phyloP scores from a whole-genome alignment of 2,329 filamentous ascomycete species.

The Colletotrichum spaethianum region DNA sequence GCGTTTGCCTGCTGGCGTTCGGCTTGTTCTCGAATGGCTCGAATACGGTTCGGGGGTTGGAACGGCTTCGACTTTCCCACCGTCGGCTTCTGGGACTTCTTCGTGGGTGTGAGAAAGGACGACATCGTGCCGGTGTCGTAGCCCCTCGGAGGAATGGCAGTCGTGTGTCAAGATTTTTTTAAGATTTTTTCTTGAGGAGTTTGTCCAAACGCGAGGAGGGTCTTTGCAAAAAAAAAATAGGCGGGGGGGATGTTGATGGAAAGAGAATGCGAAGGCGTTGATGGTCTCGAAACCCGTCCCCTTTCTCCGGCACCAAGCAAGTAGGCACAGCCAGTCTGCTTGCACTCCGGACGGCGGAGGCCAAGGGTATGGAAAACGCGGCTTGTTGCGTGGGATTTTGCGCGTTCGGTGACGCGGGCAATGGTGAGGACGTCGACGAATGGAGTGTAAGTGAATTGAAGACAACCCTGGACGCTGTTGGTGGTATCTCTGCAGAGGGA shows the following conservation, averaged over 20 bases:
- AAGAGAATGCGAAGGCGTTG: neutral
- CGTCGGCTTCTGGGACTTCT: slow-evolving; percentile 49
- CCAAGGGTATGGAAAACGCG: neutral
- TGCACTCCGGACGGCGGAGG: neutral
- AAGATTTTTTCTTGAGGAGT: neutral
- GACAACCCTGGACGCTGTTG: neutral
- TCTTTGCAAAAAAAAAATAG: neutral
- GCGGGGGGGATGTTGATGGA: neutral
- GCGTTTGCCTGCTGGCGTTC: slow-evolving; percentile 58
- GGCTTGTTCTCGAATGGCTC: slow-evolving; percentile 67
- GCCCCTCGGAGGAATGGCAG: neutral
- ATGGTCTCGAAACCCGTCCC: slow-evolving; percentile 6
- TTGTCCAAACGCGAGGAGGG: neutral
- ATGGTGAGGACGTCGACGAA: slow-evolving; percentile 17
- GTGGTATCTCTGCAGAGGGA: slow-evolving; percentile 20
- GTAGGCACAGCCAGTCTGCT: slow-evolving; percentile 19
- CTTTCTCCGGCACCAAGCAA: slow-evolving; percentile 28
- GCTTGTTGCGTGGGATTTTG: neutral
- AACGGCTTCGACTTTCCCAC: slow-evolving; percentile 55
- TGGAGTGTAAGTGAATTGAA: slow-evolving; percentile 32
- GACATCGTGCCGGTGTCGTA: slow-evolving; percentile 55
- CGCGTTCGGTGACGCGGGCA: slow-evolving; percentile 4
- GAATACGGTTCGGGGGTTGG: slow-evolving; percentile 62
- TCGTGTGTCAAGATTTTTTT: neutral
- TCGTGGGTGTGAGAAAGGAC: slow-evolving; percentile 60